These are phyloP conservation scores for Pseudotsuga menziesii DNA, from an alignment of 75 land plant genomes.

Conservation along the genomic window DNA sequence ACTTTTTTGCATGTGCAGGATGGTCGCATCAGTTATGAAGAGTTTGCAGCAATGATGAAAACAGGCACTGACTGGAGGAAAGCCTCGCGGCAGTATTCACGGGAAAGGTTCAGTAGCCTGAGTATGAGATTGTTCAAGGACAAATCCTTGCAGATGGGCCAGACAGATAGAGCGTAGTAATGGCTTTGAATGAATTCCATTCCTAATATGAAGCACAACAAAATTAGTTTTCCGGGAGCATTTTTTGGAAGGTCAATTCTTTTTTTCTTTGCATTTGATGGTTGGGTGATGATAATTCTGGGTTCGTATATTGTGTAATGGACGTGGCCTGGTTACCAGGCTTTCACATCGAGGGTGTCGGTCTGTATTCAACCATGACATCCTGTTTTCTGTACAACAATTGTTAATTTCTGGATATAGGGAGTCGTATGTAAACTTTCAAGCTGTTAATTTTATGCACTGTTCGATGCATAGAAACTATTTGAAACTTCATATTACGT, in stretches of 20 bases:
- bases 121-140: constrained; percentile 40
- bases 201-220: background rate
- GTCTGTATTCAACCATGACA: background rate
- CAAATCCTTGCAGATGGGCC: constrained; percentile 26
- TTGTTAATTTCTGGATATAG: background rate
- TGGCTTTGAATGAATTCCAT: background rate
- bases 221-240: constrained; percentile 4
- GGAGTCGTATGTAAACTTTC: background rate
- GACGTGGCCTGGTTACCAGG: background rate
- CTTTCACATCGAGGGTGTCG: background rate
- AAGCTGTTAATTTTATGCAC: background rate
- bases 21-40: constrained; percentile 51
- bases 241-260: background rate
- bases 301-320: background rate
- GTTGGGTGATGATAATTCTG: background rate
- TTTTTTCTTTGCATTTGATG: background rate
- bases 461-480: background rate
- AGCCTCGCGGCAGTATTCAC: constrained; percentile 46
- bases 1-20: constrained; percentile 21
- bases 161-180: constrained; percentile 12
- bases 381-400: background rate
- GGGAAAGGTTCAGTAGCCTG: constrained; percentile 33
- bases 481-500: constrained; percentile 1
- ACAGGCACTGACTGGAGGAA: constrained; percentile 56
- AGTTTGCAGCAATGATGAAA: constrained; percentile 55